Evolutionary conservation across 2,329 filamentous ascomycete species (phyloP), one percentile per base, ranked within the genome.

Genomic region (Diaporthe citriasiana): DNA sequence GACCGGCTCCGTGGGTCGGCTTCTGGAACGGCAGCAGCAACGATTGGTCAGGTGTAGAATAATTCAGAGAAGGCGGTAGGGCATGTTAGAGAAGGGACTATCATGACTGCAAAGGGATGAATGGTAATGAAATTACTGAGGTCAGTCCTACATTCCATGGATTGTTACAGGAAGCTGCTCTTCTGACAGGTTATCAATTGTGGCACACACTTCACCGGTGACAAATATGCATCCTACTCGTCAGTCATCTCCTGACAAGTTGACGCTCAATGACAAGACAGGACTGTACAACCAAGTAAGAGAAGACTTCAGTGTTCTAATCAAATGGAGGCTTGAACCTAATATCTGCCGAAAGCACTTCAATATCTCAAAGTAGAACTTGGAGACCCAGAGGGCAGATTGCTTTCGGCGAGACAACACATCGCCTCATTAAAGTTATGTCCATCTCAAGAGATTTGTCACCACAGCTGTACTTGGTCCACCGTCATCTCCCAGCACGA

Each of bases 401-500:
- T 51, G n/a, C 19, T 35, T 19, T 10, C 55, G 33, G 35, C 55
- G 22, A 17, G 22, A n/a, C 55, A 59, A 25, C 55, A 17, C 10
- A 27, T 6, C 4, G 12, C 38, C 17, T 27, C 35, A 40, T 3
- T 35, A 5, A 15, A 10, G 3, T 59, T 1, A 38, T 25, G 45
- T 12, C 1, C 33, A 9, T 27, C 15, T 35, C 13, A 13, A 5
- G 4, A n/a, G 7, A 38, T 17, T 12, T 25, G 42, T 27, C 30
- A 25, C 12, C 25, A 12, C 42, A 66, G 60, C 27, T 35, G 9
- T 13, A 17, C 4, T 35, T 25, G 12, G 30, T 13, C 35, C 57
- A 45, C 55, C 45, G 2, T 55, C 25, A 72, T 4, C 57, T 66
- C 50, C 70, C 70, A 42, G 70, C 70, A 12, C 70, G 47, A 8